Evolutionary conservation across 2,329 filamentous ascomycete species (phyloP).

Genomic region (Zopfia rhizophila): DNA sequence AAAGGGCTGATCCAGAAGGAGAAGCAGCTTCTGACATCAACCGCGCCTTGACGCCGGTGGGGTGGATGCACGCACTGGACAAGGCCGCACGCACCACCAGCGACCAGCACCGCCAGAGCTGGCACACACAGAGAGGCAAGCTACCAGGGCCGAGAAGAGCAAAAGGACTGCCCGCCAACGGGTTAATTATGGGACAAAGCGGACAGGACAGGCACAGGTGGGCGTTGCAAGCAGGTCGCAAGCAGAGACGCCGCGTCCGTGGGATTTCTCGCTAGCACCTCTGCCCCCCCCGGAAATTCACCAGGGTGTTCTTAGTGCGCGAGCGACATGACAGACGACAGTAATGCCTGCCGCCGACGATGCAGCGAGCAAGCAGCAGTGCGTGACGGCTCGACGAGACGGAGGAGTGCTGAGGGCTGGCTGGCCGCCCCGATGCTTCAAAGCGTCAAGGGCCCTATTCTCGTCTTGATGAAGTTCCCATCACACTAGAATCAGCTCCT

Average conservation of each 20-base stretch:
- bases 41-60: conserved; percentile 37
- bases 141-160: conserved; percentile 4
- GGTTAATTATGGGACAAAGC: conserved; percentile 37
- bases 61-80: conserved; percentile 27
- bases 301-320: too few species aligned
- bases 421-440: too few species aligned
- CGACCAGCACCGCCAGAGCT: conserved; percentile 16
- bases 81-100: neutral
- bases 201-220: conserved; percentile 2
- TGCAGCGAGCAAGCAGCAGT: too few species aligned
- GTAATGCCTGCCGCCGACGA: too few species aligned
- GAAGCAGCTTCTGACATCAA: conserved; percentile 51
- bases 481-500: conserved; percentile 16
- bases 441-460: too few species aligned
- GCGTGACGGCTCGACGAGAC: too few species aligned
- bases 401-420: too few species aligned
- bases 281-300: too few species aligned
- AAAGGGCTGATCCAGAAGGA: conserved; percentile 53
- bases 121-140: conserved; percentile 17
- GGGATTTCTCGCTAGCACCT: too few species aligned
- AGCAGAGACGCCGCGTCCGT: neutral
- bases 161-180: conserved; percentile 22
- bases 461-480: too few species aligned
- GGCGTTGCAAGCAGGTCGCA: neutral
- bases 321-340: too few species aligned